These are phyloP conservation scores for Conoideocrella luteorostrata DNA, from an alignment of 2,329 filamentous ascomycete genomes.

Conservation along the genomic window DNA sequence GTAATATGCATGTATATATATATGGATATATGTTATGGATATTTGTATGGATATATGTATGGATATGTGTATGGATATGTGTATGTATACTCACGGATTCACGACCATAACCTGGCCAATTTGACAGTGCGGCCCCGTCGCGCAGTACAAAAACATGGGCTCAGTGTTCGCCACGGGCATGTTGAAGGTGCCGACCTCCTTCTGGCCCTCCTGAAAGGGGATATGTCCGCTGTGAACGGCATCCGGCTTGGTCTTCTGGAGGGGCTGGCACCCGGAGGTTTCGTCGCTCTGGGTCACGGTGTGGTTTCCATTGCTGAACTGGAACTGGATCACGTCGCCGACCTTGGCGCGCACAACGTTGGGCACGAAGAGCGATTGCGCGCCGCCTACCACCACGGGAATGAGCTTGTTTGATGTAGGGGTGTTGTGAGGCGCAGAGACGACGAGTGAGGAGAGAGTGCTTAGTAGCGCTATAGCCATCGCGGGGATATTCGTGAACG, in stretches of 20 bases:
- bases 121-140: conserved; percentile 42
- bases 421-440: too few relatives aligned
- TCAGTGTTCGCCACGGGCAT: conserved; percentile 37
- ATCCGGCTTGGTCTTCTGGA: conserved; percentile 24
- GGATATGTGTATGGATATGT: too few relatives aligned
- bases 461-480: too few relatives aligned
- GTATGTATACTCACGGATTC: conserved; percentile 39
- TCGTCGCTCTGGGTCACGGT: conserved; percentile 35
- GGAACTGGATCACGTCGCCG: conserved; percentile 35
- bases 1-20: too few relatives aligned
- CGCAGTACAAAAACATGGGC: conserved; percentile 46
- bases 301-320: conserved; percentile 37
- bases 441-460: too few relatives aligned
- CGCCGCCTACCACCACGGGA: conserved; percentile 27
- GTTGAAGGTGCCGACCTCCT: conserved; percentile 37
- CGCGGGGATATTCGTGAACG: too few relatives aligned
- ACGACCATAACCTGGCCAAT: conserved; percentile 44
- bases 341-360: conserved; percentile 26
- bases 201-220: conserved; percentile 28
- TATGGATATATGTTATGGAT: too few relatives aligned
- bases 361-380: conserved; percentile 30
- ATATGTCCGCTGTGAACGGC: conserved; percentile 36
- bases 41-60: too few relatives aligned
- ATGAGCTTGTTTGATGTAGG: conserved; percentile 19
- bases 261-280: conserved; percentile 29